Conservation (phyloP, 73 alveolate genomes). For the Paramecium caudatum region DNA sequence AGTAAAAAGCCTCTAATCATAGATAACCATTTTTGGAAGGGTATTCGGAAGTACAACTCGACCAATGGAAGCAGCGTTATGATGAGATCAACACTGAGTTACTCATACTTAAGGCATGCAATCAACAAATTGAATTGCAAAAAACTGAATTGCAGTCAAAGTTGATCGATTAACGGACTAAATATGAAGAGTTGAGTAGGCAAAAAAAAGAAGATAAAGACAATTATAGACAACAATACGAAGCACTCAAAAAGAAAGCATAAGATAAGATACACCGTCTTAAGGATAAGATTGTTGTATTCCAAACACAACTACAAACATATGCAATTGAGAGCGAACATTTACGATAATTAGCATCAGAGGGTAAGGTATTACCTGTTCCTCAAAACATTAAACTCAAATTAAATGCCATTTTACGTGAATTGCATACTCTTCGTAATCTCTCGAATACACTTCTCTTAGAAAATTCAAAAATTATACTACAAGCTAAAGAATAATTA, state of each 20-base stretch:
- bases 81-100: constrained; percentile 28
- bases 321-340: constrained; percentile 41
- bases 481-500: constrained; percentile 47
- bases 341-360: not conserved
- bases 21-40: constrained; percentile 55
- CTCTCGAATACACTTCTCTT: not conserved
- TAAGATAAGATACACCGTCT: constrained; percentile 59
- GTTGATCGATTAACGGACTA: constrained; percentile 47
- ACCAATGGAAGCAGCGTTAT: constrained; percentile 38
- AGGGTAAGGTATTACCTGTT: not conserved
- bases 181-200: constrained; percentile 57
- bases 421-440: not conserved
- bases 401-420: constrained; percentile 23
- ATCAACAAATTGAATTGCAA: constrained; percentile 10
- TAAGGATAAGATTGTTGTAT: constrained; percentile 16
- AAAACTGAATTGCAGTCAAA: constrained; percentile 13
- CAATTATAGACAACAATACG: constrained; percentile 59
- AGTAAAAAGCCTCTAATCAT: not conserved
- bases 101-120: constrained; percentile 44
- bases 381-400: not conserved
- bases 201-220: constrained; percentile 65
- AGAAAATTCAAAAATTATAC: constrained; percentile 29
- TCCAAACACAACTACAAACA: constrained; percentile 41
- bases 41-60: constrained; percentile 4
- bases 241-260: constrained; percentile 62